Percentiles rank a stretch among this genome's conserved stretches.
These are phyloP conservation scores for Castanea mollissima DNA, from an alignment of 306 rosid species.

Conservation along the genomic window DNA sequence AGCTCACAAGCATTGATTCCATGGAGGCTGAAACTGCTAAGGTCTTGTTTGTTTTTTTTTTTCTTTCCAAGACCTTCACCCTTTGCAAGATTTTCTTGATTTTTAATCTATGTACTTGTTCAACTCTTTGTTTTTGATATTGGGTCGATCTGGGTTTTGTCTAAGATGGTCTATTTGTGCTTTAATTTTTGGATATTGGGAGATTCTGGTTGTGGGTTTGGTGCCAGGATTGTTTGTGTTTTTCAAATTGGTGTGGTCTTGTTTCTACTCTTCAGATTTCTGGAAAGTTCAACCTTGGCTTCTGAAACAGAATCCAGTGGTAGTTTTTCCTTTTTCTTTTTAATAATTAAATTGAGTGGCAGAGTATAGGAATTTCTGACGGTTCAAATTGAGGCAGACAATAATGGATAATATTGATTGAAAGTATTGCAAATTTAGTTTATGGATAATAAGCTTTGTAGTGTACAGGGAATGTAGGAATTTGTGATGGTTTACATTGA, in stretches of 20 bases:
- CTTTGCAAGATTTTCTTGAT: background rate
- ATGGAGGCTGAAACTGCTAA: slow-evolving; percentile 58
- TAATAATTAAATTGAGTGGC: background rate
- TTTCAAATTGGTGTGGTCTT: background rate
- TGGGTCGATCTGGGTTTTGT: slow-evolving; percentile 40
- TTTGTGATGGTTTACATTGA: background rate
- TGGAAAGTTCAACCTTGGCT: background rate
- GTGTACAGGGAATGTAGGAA: background rate
- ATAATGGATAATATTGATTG: background rate
- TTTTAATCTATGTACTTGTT: background rate
- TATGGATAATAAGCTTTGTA: background rate
- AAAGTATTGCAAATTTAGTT: background rate
- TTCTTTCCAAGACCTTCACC: background rate
- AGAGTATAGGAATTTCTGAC: background rate
- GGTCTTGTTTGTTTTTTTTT: slow-evolving; percentile 24
- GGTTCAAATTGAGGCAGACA: background rate
- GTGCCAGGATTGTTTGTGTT: background rate
- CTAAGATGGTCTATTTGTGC: background rate
- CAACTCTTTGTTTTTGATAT: background rate
- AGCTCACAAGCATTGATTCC: slow-evolving; percentile 37
- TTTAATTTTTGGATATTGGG: background rate
- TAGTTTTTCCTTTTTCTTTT: too few relatives aligned
- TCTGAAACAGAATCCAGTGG: background rate
- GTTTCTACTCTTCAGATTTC: background rate
- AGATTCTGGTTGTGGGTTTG: slow-evolving; percentile 16